Conservation (phyloP, 1,284 basidiomycete species). For the Trametes hirsuta region DNA sequence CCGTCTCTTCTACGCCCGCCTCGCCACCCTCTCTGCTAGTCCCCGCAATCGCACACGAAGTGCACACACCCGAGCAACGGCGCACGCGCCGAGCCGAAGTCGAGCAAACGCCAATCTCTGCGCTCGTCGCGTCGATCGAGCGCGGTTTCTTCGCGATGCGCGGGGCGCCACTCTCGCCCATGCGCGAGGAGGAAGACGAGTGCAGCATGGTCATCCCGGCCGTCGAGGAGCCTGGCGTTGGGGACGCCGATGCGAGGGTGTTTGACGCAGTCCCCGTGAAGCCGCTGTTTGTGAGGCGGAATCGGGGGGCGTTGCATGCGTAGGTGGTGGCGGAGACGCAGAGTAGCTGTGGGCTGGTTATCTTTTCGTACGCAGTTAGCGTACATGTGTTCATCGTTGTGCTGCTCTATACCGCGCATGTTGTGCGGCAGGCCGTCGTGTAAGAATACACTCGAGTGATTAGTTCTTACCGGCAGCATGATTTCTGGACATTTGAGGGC, state of each 20-base stretch:
- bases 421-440: neutral
- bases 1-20: neutral
- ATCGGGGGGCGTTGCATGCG: conserved; percentile 7
- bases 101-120: conserved; percentile 66
- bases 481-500: too few relatives aligned
- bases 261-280: conserved; percentile 6
- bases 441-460: too few relatives aligned
- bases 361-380: too few relatives aligned
- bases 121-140: conserved; percentile 68
- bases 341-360: neutral
- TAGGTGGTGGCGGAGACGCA: neutral
- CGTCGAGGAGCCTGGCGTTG: conserved; percentile 1
- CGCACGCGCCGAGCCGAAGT: conserved; percentile 23
- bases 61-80: conserved; percentile 12
- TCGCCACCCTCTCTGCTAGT: neutral
- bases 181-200: conserved; percentile 20
- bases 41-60: conserved; percentile 6
- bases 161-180: conserved; percentile 17
- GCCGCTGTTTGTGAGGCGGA: conserved; percentile 17
- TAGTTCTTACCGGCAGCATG: too few relatives aligned
- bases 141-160: conserved; percentile 64
- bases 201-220: conserved; percentile 11
- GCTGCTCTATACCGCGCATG: neutral
- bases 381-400: neutral
- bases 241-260: conserved; percentile 15